Percentiles rank a stretch among this genome's conserved stretches.
phyloP scores from a whole-genome alignment of 1,139 yeast species.

The Diutina siamensis region DNA sequence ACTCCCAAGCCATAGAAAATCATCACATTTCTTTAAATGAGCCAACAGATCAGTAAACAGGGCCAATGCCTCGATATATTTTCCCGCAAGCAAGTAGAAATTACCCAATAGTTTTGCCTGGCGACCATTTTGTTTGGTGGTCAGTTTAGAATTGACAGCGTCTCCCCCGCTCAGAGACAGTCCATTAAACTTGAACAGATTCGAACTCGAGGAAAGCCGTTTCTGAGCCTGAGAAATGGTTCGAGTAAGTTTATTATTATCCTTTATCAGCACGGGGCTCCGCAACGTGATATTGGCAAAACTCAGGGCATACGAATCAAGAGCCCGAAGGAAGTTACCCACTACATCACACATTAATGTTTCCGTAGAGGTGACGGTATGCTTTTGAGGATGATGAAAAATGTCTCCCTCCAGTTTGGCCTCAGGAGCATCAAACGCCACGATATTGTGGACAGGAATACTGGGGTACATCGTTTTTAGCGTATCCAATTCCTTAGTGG shows the following conservation, averaged over 20 bases:
- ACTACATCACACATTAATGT: constrained; percentile 67
- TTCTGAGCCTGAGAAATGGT: constrained; percentile 43
- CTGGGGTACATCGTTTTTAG: constrained; percentile 34
- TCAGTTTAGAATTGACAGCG: constrained; percentile 19
- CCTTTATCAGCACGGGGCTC: constrained; percentile 59
- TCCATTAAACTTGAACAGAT: not conserved
- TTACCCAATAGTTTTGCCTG: constrained; percentile 68
- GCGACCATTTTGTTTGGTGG: constrained; percentile 45
- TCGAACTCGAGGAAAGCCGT: constrained; percentile 12
- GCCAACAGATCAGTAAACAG: constrained; percentile 64
- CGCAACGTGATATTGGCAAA: constrained; percentile 60
- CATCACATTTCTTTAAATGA: constrained; percentile 51
- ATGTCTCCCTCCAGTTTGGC: constrained; percentile 10
- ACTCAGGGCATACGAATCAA: constrained; percentile 61
- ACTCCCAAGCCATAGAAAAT: constrained; percentile 80
- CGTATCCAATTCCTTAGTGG: constrained; percentile 12
- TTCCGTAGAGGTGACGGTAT: constrained; percentile 36
- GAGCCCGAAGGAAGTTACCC: constrained; percentile 45
- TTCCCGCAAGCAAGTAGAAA: constrained; percentile 70
- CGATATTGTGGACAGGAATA: constrained; percentile 50
- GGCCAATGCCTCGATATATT: constrained; percentile 55
- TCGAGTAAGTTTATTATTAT: constrained; percentile 35
- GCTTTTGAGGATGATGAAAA: not conserved
- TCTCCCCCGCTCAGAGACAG: not conserved
- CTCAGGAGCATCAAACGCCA: constrained; percentile 46